Evolutionary conservation across 305 asterid genomes (phyloP), one percentile per base, ranked within the genome.

Genomic region (Fraxinus baroniana): DNA sequence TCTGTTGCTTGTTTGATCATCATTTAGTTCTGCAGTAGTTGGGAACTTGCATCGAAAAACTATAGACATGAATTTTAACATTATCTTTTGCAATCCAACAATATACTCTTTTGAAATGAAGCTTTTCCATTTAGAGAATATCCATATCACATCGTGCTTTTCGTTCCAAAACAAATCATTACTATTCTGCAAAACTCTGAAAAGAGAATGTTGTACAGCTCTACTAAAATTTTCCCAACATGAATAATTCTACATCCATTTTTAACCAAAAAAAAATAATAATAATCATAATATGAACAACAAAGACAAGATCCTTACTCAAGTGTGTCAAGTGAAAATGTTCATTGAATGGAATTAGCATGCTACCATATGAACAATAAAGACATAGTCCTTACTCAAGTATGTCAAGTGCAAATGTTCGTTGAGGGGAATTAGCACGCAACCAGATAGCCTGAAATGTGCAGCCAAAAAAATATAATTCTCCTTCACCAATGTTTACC

Each of bases 331-430:
- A 32, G 76, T 28, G 39, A 41, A 70, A 70, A 70, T 70, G 76
- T 15, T 70, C 41, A 4, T 70, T 70, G 76, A 32, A 70, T 70
- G 76, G 41, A 70, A 70, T 70, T 70, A 70, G 20, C 76, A 70
- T 70, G 37, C 39, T 3, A 10, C 32, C 73, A 77, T 78, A 82
- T 9, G 37, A 83, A 77, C 35, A 81, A 44, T 44, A 83, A 85
- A 77, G 80, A 83, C 76, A 84, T 83, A 84, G 37, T 84, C 70
- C 97, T 93, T 90, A 96, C 99, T 96, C 99, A 79, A 96, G 95
- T 85, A 96, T 85, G 89, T 96, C 99, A 83, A 94, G 96, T 74
- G 97, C 98, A 89, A 96, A 94, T 81, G 99, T 89, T 88, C 98
- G 95, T 79, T 92, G 99, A 83, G 93, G 84, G 83, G 97, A 91